Evolutionary conservation across 257 asterid genomes (phyloP).

Genomic region (Buddleja alternifolia): DNA sequence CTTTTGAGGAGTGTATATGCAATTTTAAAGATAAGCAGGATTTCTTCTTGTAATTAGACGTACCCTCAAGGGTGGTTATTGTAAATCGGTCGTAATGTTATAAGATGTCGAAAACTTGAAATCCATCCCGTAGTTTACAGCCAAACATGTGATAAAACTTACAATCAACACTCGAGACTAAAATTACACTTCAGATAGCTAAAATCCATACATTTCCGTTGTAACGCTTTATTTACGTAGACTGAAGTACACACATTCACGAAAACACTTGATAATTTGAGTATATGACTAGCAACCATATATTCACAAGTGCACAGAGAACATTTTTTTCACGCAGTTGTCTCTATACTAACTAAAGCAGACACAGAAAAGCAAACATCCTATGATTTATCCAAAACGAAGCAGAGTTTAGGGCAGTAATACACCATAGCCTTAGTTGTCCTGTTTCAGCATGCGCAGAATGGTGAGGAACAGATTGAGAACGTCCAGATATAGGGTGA

Average conservation of each 20-base stretch:
- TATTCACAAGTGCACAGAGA: conserved; percentile 32
- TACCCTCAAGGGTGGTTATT: no score
- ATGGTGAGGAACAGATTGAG: conserved; percentile 97
- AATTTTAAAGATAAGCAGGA: no score
- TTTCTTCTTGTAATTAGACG: no score
- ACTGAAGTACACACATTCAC: conserved; percentile 24
- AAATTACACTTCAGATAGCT: background rate
- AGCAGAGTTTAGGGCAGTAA: conserved; percentile 14
- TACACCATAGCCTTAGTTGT: conserved; percentile 50
- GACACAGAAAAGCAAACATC: conserved; percentile 19
- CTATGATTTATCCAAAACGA: conserved; percentile 21
- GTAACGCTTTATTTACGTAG: conserved; percentile 28
- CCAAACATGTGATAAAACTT: background rate
- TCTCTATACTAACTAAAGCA: conserved; percentile 28
- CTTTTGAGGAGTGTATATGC: no score
- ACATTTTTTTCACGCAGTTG: conserved; percentile 30
- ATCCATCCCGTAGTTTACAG: background rate
- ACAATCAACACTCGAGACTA: background rate
- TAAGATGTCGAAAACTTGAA: no score
- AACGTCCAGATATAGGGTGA: conserved; percentile 86
- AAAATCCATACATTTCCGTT: background rate
- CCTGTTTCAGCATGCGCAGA: conserved; percentile 83
- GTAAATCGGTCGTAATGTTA: no score
- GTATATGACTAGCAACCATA: conserved; percentile 34
- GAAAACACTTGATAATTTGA: conserved; percentile 12